Evolutionary conservation across 768 basidiomycete genomes (phyloP), one percentile per base, ranked within the genome.

Genomic region (Kwoniella sp.): DNA sequence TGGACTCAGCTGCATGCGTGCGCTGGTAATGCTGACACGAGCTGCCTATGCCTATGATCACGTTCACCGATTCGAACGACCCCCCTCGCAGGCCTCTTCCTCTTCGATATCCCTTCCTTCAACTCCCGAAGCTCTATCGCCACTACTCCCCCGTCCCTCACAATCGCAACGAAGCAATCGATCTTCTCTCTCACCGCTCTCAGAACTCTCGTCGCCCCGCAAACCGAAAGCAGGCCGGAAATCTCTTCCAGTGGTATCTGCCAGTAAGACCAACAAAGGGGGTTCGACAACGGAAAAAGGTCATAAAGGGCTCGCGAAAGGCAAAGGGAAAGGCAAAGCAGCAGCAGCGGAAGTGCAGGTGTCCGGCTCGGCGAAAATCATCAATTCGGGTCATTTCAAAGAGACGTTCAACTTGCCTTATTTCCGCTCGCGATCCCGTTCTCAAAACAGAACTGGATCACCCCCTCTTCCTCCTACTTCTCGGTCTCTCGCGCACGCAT

Each of bases 331-430:
- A 47, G n/a, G 28, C 28, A n/a, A 22, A 55, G 41, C 34, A 17
- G 50, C 9, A 45, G 41, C 11, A 17, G 17, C 11, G 3, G 22
- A 41, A 8, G 25, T 17, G 54, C 15, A 31, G n/a, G 30, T 17
- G 2, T 70, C 68, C 13, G 60, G 52, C 30, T 73, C 72, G 7
- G 73, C 75, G 12, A 61, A 65, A 52, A 31, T 73, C 12, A 73
- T 77, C 56, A 72, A 77, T 62, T 74, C 73, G 2, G 25, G 37
- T 15, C 72, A 71, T 63, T 77, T 74, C 47, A 56, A 58, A 29
- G 12, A 54, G 4, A 66, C 63, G 37, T 77, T 77, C 30, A 60
- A 62, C 25, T 34, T 77, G 20, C 75, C 75, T 26, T 55, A 68
- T 63, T 55, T 59, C 55, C 41, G 41, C 41, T 45, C 41, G 20